Base-by-base conservation (phyloP, 495 filamentous ascomycete species). In the Neurospora sublineolata region DNA sequence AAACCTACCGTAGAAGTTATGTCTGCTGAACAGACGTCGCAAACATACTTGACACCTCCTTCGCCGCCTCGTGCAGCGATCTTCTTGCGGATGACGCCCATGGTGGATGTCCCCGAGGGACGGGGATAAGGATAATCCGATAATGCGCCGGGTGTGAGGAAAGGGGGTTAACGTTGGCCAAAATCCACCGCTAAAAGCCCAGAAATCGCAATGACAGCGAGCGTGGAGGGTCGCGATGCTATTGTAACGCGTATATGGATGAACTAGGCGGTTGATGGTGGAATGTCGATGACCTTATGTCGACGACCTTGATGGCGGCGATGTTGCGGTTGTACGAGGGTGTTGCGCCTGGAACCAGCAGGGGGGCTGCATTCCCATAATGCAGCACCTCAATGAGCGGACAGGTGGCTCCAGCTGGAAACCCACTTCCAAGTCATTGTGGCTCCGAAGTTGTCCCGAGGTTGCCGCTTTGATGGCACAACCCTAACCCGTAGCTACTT, bases 51-150 rank as follows among this genome's bases (percentile, higher is more conserved):
- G 64, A 94, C 91, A 72, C 94, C 94, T 27, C 94, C 94, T 77
- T 97, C 94, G 12, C 91, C 94, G 60, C 93, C 93, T 77, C 93
- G 88, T 72, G 91, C 87, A 74, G 92, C 92, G 71, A 93, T 94
- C 84, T 97, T 97, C 86, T 97, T 97, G 79, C 93, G 90, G 82
- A 97, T 97, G 79, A 97, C 91, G 77, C 94, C 94, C 94, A 98
- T 98, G 20, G 60, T 77, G 71, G 40, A 38, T 37, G 70, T 71
- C 69, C 71, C 72, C 71, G 38, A 33, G 64, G 23, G 67, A 64
- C 60, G 70, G 52, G 42, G 68, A 73, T 68, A 72, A 27, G 52
- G 71, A 70, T 75, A 72, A 58, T 67, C 37, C 36, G 70, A 68
- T 71, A 73, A 68, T 72, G 42, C 67, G 71, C 77, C 74, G 72